Base-by-base conservation (phyloP, 2,329 filamentous ascomycete species). In the Pleurostoma richardsiae region DNA sequence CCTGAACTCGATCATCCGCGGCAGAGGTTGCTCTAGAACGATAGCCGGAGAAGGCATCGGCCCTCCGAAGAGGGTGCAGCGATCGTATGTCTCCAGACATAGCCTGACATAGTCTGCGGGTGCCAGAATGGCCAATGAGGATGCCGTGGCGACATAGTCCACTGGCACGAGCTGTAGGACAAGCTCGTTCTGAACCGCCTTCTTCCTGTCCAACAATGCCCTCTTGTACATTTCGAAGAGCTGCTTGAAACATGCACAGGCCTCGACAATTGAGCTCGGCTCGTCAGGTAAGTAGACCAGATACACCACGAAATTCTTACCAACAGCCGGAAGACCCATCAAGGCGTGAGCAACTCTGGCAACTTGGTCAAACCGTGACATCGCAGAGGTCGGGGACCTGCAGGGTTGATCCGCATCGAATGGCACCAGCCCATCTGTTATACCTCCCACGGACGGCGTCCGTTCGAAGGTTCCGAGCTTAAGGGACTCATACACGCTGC, bases 1-100 rank as follows among this genome's bases (percentile, higher is more conserved):
- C 60, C 88, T 86, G 66, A 95, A 94, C 43, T 88, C 86, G 44
- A 95, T 86, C 29, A 73, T 76, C 29, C 85, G 81, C 8, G 88
- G 86, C 4, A 86, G 69, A 1, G 80, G 71, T 52, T 84, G 80
- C 59, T 90, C 88, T 1, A 95, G 73, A 49, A 86, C 74, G 46
- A 94, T 82, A 1, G 87, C 82, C 3, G 88, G 85, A 1, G 85
- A 80, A 6, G 84, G 79, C 60, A 79, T 72, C 46, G 77, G 64
- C 8, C 78, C 76, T 6, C 69, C 69, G 43, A 80, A 79, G 29
- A 78, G 62, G 8, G 77, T 79, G 57, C 87, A 90, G 5, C 88
- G 82, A 59, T 90, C 86, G 56, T 92, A 94, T 3, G 86, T 80
- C 63, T 92, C 86, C 49, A 89, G 73, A 19, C 85, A 86, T 11